Conservation (phyloP, 768 basidiomycete genomes). For the Leccinum fibrillosum region DNA sequence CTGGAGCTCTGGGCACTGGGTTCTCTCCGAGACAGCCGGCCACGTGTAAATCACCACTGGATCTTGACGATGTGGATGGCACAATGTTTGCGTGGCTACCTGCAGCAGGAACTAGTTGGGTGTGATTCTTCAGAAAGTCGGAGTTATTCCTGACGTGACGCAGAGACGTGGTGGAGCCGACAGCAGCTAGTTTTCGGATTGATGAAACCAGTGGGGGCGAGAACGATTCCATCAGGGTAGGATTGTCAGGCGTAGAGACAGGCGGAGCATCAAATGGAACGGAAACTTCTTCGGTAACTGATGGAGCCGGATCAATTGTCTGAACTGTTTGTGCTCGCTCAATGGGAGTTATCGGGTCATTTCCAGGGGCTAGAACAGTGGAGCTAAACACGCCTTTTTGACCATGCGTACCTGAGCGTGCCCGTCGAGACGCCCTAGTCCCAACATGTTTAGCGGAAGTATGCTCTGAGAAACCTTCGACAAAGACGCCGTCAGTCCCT, state of each 20-base stretch:
- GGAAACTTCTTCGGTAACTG: not conserved
- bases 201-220: not conserved
- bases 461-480: not conserved
- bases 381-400: constrained; percentile 9
- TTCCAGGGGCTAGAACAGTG: constrained; percentile 6
- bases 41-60: not conserved
- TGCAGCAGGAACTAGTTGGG: not conserved
- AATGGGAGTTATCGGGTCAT: not conserved
- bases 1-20: constrained; percentile 2
- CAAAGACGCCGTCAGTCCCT: constrained; percentile 1
- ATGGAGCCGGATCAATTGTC: constrained; percentile 3
- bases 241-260: not conserved
- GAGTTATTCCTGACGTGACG: constrained; percentile 2
- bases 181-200: not conserved
- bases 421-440: not conserved
- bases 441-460: not conserved
- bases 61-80: not conserved
- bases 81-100: not conserved
- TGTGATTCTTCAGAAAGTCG: not conserved
- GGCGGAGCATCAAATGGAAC: not conserved
- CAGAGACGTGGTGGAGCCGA: constrained; percentile 9
- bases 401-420: not conserved
- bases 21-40: not conserved
- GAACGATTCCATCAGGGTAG: not conserved
- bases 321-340: not conserved